These are phyloP conservation scores for Austroboletus festivus DNA, from an alignment of 768 basidiomycete species.

Conservation along the genomic window DNA sequence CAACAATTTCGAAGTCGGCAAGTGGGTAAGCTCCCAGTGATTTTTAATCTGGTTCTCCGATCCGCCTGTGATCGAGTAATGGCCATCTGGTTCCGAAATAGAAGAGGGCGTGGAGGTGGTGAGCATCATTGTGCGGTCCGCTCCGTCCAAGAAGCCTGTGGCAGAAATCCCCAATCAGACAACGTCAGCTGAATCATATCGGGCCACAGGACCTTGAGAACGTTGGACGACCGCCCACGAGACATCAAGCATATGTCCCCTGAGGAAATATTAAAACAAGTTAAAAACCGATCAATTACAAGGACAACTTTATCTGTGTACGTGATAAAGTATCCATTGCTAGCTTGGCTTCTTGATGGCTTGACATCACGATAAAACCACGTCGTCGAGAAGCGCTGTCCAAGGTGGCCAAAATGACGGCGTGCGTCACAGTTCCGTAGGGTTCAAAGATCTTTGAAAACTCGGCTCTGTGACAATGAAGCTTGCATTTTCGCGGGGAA, in stretches of 20 bases:
- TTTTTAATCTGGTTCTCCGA: conserved; percentile 31
- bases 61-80: conserved; percentile 22
- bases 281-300: neutral
- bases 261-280: conserved; percentile 26
- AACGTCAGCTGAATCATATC: neutral
- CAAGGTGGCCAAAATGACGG: conserved; percentile 79
- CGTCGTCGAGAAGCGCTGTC: conserved; percentile 81
- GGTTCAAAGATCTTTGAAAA: conserved; percentile 59
- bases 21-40: conserved; percentile 32
- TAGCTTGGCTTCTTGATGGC: conserved; percentile 63
- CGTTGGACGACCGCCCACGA: conserved; percentile 89
- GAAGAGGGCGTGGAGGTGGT: conserved; percentile 43
- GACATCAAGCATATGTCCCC: conserved; percentile 74
- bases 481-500: neutral
- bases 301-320: conserved; percentile 61
- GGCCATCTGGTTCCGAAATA: conserved; percentile 27
- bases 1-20: conserved; percentile 52
- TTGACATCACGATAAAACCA: conserved; percentile 80
- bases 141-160: conserved; percentile 76
- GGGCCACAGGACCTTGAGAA: conserved; percentile 56
- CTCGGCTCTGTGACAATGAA: conserved; percentile 40
- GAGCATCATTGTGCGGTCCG: conserved; percentile 67
- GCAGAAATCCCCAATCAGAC: conserved; percentile 5
- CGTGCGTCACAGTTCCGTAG: conserved; percentile 68
- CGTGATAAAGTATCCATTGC: conserved; percentile 69